Percentiles rank a stretch among this genome's conserved stretches.
These are phyloP conservation scores for Fusarium paranaense DNA, from an alignment of 2,329 filamentous ascomycete genomes.

Conservation along the genomic window DNA sequence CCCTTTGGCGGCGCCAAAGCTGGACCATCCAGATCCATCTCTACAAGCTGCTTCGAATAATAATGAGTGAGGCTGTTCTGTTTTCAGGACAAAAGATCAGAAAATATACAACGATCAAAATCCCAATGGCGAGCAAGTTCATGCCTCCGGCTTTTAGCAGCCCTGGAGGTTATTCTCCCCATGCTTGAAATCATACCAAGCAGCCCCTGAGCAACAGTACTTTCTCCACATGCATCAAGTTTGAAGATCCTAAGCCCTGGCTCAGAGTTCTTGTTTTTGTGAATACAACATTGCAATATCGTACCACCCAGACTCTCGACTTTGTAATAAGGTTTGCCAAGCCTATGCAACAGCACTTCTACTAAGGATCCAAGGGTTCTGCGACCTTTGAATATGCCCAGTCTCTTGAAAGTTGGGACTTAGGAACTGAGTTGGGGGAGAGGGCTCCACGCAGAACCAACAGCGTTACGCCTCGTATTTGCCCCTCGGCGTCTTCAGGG, in stretches of 20 bases:
- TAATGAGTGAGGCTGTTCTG: not conserved
- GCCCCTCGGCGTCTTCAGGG: not conserved
- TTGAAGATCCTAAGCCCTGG: not conserved
- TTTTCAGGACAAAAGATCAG: not conserved
- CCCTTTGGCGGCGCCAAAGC: not conserved
- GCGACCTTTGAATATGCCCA: not conserved
- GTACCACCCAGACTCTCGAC: not conserved
- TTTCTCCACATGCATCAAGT: not conserved
- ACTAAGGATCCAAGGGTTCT: not conserved
- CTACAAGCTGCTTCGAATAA: not conserved
- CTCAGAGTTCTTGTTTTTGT: not conserved
- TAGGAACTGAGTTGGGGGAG: not conserved
- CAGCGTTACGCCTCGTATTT: not conserved
- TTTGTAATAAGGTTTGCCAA: not conserved
- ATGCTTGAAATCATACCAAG: not conserved
- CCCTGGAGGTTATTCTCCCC: not conserved
- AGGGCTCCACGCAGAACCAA: not conserved
- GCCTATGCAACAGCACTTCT: not conserved
- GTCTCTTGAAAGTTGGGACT: not conserved
- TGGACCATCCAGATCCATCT: not conserved
- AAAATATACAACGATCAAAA: not conserved
- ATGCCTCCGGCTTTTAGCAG: not conserved
- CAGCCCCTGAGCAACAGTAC: not conserved
- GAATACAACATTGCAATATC: not conserved
- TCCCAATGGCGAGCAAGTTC: not conserved